Evolutionary conservation across 78 protist genomes (phyloP), one percentile per base, ranked within the genome.

Genomic region (Monosiga brevicollis): DNA sequence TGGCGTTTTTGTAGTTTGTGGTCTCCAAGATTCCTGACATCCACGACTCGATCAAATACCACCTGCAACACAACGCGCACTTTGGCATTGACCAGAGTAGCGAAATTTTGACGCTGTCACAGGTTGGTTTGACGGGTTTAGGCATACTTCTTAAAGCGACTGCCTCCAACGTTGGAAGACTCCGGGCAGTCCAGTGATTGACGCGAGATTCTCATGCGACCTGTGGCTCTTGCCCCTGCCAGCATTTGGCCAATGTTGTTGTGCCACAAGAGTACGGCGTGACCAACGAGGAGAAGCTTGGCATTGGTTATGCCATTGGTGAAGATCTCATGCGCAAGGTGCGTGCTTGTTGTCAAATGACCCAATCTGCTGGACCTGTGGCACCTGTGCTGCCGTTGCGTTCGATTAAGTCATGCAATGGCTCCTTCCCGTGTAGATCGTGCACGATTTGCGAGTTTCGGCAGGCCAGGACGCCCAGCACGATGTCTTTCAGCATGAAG

Each of bases 1-100:
- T n/a, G n/a, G n/a, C n/a, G n/a, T n/a, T n/a, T n/a, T n/a, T n/a
- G n/a, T n/a, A n/a, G 62, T 49, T 49, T 49, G 62, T 49, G 71
- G 71, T 83, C 22, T 49, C 83, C 73, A 89, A 89, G 55, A 32
- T 90, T 1, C 92, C 92, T n/a, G 93, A 90, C 87, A 83, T 90
- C 1, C 83, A 86, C 80, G 93, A 90, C 73, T 74, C 82, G 71
- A 83, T 79, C 71, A 71, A 83, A 71, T 87, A 87, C 78, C 88
- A 87, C 81, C 2, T 41, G 26, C 39, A 87, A 26, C 93, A 90
- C 90, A 86, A 90, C 73, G 26, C 15, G 26, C 55, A 73, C 29
- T 70, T 83, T 62, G 55, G 41, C 71, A 73, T 83, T 23, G 29
- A 32, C 25, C 22, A 1, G 11, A 38, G 76, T 29, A 22, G 23